Base-by-base conservation (phyloP, 1,139 yeast species). In the Sugiyamaella japonica region DNA sequence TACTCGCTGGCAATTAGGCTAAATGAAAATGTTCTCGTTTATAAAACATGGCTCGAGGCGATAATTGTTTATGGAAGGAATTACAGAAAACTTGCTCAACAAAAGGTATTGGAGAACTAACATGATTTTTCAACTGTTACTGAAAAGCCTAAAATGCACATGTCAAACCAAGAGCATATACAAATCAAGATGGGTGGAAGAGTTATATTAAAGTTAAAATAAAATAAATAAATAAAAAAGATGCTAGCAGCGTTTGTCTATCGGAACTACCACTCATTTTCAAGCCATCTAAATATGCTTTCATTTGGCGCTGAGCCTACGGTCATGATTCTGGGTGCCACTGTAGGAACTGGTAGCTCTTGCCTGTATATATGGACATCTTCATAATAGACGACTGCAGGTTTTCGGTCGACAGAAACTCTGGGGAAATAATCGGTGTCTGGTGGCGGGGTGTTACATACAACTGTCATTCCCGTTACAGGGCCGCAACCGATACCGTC, bases 161-260 rank as follows among this genome's bases (percentile, higher is more conserved):
- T 40, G 23, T 20, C 10, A 20, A 12, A 40, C 7, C 15, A 2
- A 23, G 16, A 20, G 32, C 44, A 17, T 39, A 20, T 15, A 6
- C 8, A n/a, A 20, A 20, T 20, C 25, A 20, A 20, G 25, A 20
- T 20, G 25, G 25, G 8, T 36, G 8, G 13, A 12, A 34, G 31
- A 25, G 36, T 45, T 29, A 36, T 45, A 36, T 36, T 45, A 45
- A 34, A 34, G 12, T 20, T 13, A 45, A 17, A 15, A 17, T 20
- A 16, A 44, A 44, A 45, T 45, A 36, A 45, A 45, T 45, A 45
- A 45, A 45, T 23, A 45, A 45, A 17, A 31, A 45, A 17, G 15
- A 34, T 17, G 8, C 12, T 9, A 13, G 17, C 31, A 17, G 6
- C 38, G 13, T 9, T 31, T 20, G 25, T 6, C 25, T 20, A 20